Evolutionary conservation across 345 rosid genomes (phyloP).

Genomic region (Arabidopsis suecica): DNA sequence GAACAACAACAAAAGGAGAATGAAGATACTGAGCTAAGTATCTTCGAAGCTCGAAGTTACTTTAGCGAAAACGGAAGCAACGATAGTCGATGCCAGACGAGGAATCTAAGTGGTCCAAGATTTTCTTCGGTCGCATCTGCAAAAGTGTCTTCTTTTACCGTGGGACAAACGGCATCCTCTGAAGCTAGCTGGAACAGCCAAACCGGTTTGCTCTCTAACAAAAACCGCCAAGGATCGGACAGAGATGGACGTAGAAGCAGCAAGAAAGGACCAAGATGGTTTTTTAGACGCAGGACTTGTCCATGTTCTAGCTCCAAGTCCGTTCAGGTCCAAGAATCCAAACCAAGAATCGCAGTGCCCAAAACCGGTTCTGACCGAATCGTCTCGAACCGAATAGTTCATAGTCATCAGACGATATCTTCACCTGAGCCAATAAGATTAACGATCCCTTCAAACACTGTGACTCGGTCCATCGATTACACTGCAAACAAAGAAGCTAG

Average conservation of each 20-base stretch:
- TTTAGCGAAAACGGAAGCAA: slow-evolving; percentile 59
- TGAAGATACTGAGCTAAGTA: slow-evolving; percentile 69
- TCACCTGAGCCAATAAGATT: slow-evolving; percentile 39
- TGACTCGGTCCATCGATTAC: slow-evolving; percentile 24
- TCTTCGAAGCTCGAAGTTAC: slow-evolving; percentile 75
- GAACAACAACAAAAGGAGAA: slow-evolving; percentile 28
- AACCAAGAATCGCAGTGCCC: slow-evolving; percentile 37
- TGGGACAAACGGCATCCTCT: slow-evolving; percentile 69
- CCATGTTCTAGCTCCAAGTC: slow-evolving; percentile 78
- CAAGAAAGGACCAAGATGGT: slow-evolving; percentile 69
- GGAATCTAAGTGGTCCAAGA: slow-evolving; percentile 49
- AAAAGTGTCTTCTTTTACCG: slow-evolving; percentile 58
- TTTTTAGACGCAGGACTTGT: slow-evolving; percentile 61
- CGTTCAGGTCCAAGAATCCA: slow-evolving; percentile 64
- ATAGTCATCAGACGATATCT: slow-evolving; percentile 35
- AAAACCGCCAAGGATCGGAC: slow-evolving; percentile 32
- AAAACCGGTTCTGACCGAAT: slow-evolving; percentile 39
- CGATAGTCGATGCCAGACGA: slow-evolving; percentile 41
- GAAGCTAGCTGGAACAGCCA: slow-evolving; percentile 97
- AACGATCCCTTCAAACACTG: slow-evolving; percentile 37
- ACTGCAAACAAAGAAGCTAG: slow-evolving; percentile 18
- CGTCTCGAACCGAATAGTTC: slow-evolving; percentile 22
- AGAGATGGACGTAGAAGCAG: slow-evolving; percentile 37
- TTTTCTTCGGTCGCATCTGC: slow-evolving; percentile 64
- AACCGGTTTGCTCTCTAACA: slow-evolving; percentile 61